These are phyloP conservation scores for Arabidopsis hybrid DNA, from an alignment of 441 rosid genomes.

Conservation along the genomic window DNA sequence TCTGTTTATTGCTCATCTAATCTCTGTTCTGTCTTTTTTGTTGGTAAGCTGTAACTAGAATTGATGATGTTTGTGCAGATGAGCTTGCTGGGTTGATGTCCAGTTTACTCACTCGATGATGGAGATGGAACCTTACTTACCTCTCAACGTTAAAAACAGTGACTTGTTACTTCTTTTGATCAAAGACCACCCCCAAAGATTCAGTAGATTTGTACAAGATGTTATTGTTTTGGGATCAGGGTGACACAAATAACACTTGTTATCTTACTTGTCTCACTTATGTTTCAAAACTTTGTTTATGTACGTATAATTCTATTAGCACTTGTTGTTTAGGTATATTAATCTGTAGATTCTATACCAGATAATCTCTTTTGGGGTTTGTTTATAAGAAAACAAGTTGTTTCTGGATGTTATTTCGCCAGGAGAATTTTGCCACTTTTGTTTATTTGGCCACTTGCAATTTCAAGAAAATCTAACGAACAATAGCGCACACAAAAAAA, in stretches of 20 bases:
- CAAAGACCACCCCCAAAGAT: constrained; percentile 28
- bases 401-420: no score
- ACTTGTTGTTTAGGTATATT: constrained; percentile 34
- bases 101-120: constrained; percentile 42
- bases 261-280: constrained; percentile 2
- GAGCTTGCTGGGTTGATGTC: constrained; percentile 33
- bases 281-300: constrained; percentile 27
- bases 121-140: constrained; percentile 29
- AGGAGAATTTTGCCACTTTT: background rate
- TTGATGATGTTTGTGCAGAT: constrained; percentile 36
- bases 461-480: background rate
- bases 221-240: constrained; percentile 27
- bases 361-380: background rate
- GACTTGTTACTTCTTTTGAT: constrained; percentile 28
- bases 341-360: constrained; percentile 12
- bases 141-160: background rate
- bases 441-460: background rate
- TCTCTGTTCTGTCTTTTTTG: background rate
- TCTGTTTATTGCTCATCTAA: background rate
- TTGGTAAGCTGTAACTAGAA: constrained; percentile 7
- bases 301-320: constrained; percentile 30
- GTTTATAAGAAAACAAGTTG: background rate
- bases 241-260: constrained; percentile 19
- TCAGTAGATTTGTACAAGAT: constrained; percentile 34
- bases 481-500: background rate